Percentiles rank a stretch among this genome's conserved stretches.
phyloP scores from a whole-genome alignment of 1,284 basidiomycete genomes.

The Phellinidium pouzarii region DNA sequence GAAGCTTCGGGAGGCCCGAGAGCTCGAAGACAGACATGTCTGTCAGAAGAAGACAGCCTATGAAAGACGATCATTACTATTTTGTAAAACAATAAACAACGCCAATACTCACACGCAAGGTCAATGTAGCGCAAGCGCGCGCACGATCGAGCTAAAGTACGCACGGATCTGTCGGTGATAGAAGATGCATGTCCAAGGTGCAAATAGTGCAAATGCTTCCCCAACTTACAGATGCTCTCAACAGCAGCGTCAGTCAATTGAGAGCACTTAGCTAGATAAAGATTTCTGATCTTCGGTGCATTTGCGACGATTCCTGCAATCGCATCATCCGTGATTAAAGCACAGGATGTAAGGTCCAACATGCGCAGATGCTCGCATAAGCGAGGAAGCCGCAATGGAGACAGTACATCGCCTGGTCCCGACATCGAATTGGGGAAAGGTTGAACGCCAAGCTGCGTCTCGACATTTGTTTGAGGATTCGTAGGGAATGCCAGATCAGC shows the following conservation, averaged over 20 bases:
- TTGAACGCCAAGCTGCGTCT: conserved; percentile 20
- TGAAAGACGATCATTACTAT: conserved; percentile 5
- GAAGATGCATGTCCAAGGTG: conserved; percentile 88
- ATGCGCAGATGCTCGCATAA: conserved; percentile 80
- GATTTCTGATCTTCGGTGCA: conserved; percentile 86
- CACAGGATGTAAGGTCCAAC: conserved; percentile 86
- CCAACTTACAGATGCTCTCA: conserved; percentile 81
- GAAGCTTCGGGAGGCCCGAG: conserved; percentile 82
- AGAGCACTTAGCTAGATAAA: conserved; percentile 89
- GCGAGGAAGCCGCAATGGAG: conserved; percentile 54
- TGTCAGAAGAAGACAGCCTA: conserved; percentile 84
- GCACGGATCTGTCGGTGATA: conserved; percentile 89
- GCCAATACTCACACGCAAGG: conserved; percentile 76
- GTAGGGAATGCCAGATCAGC: conserved; percentile 87
- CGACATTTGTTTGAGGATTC: conserved; percentile 38
- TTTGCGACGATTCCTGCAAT: conserved; percentile 86
- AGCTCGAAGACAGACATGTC: conserved; percentile 94
- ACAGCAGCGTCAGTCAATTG: conserved; percentile 83
- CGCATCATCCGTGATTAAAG: conserved; percentile 79
- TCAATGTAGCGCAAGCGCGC: conserved; percentile 95
- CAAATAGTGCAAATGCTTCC: conserved; percentile 90
- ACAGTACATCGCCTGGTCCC: conserved; percentile 38
- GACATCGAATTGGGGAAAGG: conserved; percentile 23
- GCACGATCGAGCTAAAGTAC: conserved; percentile 79
- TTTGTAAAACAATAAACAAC: conserved; percentile 11